A percentile compares a stretch with the other conserved stretches of the same genome.
Evolutionary conservation across 306 rosid genomes (phyloP).

Genomic region (Begonia loranthoides): DNA sequence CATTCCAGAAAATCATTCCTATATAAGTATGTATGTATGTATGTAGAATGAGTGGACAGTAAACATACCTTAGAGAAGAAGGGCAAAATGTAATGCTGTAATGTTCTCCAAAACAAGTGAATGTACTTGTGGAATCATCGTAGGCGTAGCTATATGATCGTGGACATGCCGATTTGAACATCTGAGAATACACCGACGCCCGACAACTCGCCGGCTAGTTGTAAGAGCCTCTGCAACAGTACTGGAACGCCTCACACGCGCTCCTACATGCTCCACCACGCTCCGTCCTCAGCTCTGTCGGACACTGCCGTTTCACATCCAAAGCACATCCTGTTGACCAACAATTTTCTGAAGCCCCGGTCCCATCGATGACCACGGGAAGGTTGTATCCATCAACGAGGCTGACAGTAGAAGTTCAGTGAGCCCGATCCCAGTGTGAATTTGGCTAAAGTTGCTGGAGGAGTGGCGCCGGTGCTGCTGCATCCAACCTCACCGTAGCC

Average conservation of each 20-base stretch:
- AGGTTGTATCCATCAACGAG: slow-evolving; percentile 88
- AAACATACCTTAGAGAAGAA: background rate
- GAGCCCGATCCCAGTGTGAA: slow-evolving; percentile 61
- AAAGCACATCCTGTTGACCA: slow-evolving; percentile 49
- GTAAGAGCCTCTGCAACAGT: slow-evolving; percentile 5
- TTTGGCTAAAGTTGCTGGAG: slow-evolving; percentile 63
- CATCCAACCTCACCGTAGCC: slow-evolving; percentile 53
- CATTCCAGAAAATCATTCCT: no score
- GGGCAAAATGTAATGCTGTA: slow-evolving; percentile 7
- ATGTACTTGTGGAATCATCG: slow-evolving; percentile 8
- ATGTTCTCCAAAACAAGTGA: background rate
- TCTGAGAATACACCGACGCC: slow-evolving; percentile 1
- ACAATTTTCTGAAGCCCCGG: slow-evolving; percentile 55
- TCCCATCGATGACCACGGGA: slow-evolving; percentile 41
- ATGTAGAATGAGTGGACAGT: no score
- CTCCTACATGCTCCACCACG: slow-evolving; percentile 4
- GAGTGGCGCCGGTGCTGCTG: slow-evolving; percentile 33
- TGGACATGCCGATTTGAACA: background rate
- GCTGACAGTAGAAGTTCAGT: slow-evolving; percentile 73
- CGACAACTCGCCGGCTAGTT: slow-evolving; percentile 1
- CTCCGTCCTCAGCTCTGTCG: slow-evolving; percentile 35
- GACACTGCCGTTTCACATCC: slow-evolving; percentile 58
- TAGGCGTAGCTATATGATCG: slow-evolving; percentile 7
- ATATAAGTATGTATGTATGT: no score
- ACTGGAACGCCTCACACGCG: slow-evolving; percentile 7